Conservation (phyloP, 345 rosid species). For the Citrus cavaleriei region DNA sequence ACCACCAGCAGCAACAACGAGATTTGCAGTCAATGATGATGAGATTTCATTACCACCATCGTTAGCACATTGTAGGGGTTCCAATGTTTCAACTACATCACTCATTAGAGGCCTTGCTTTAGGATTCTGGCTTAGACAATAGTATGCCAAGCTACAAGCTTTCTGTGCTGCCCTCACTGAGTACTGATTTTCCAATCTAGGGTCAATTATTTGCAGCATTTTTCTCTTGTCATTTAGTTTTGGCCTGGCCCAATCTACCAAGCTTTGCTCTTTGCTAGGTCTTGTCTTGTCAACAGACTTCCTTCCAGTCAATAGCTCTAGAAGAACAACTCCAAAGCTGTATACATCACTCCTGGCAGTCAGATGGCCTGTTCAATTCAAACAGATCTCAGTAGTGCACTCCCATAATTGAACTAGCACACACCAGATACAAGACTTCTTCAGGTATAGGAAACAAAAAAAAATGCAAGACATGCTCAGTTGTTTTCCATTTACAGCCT, state of each 20-base stretch:
- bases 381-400: conserved; percentile 9
- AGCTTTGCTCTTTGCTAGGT: conserved; percentile 92
- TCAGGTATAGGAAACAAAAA: not conserved
- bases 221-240: conserved; percentile 92
- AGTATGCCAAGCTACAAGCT: conserved; percentile 94
- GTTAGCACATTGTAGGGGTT: conserved; percentile 68
- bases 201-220: conserved; percentile 84
- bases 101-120: conserved; percentile 98
- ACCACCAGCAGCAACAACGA: conserved; percentile 27
- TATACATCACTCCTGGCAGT: conserved; percentile 95
- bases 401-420: not conserved
- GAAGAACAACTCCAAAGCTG: conserved; percentile 95
- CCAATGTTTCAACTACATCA: conserved; percentile 92
- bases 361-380: conserved; percentile 69
- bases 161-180: conserved; percentile 89
- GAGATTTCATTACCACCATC: conserved; percentile 45
- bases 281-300: conserved; percentile 94
- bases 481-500: not conserved
- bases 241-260: conserved; percentile 98
- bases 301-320: conserved; percentile 88
- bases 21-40: conserved; percentile 33
- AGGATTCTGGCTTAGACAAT: conserved; percentile 92
- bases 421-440: not conserved
- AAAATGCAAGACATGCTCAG: not conserved
- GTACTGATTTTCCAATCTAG: conserved; percentile 82